These are phyloP conservation scores for Xylariaceae sp. DNA, from an alignment of 2,329 filamentous ascomycete species.

Conservation along the genomic window DNA sequence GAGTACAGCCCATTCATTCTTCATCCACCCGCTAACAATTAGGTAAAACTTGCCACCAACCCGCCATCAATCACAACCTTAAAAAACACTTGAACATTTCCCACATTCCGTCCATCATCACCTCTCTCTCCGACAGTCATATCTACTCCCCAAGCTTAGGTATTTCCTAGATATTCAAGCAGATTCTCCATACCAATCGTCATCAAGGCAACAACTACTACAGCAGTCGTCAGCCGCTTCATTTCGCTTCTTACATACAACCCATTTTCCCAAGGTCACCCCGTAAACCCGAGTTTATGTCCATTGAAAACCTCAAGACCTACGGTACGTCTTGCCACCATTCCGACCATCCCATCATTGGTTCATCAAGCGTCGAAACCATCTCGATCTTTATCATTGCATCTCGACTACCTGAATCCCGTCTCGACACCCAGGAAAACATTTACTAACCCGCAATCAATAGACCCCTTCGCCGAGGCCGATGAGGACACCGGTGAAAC, in stretches of 20 bases:
- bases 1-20: constrained; percentile 1
- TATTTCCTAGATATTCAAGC: too few species aligned
- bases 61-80: not conserved
- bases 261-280: constrained; percentile 59
- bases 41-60: not conserved
- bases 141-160: constrained; percentile 8
- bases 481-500: constrained; percentile 98
- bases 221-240: constrained; percentile 55
- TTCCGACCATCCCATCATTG: not conserved
- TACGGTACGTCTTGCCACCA: constrained; percentile 68
- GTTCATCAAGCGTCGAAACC: too few species aligned
- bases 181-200: constrained; percentile 8
- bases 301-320: constrained; percentile 98
- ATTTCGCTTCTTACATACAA: constrained; percentile 41
- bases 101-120: not conserved
- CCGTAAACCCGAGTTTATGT: constrained; percentile 88
- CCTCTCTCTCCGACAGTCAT: constrained; percentile 6
- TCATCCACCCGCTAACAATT: not conserved
- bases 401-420: constrained; percentile 3
- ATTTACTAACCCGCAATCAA: constrained; percentile 33
- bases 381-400: not conserved
- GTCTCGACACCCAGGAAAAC: constrained; percentile 9
- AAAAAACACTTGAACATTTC: not conserved
- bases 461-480: constrained; percentile 99
- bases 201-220: constrained; percentile 41